phyloP scores from a whole-genome alignment of 2,329 filamentous ascomycete species.

The Raffaelea ambrosiae region DNA sequence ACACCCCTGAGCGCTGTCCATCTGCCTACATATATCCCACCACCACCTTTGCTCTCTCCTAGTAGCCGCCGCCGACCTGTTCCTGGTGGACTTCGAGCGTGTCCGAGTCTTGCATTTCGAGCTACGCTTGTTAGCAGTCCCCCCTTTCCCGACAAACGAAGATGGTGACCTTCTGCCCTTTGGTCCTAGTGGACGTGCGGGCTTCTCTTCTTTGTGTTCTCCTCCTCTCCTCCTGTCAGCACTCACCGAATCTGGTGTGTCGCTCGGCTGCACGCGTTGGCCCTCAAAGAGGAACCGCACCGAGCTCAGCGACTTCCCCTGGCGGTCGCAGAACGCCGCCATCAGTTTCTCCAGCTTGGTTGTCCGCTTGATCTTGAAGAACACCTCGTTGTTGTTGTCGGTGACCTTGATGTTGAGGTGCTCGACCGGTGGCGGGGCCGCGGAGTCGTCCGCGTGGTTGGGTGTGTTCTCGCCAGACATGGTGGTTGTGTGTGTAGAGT shows the following conservation, averaged over 20 bases:
- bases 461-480: slow-evolving; percentile 39
- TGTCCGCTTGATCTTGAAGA: slow-evolving; percentile 98
- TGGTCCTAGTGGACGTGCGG: background rate
- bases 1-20: too few species aligned
- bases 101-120: slow-evolving; percentile 95
- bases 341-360: slow-evolving; percentile 97
- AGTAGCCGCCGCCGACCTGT: slow-evolving; percentile 70
- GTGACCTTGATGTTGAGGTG: slow-evolving; percentile 99
- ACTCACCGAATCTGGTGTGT: slow-evolving; percentile 85
- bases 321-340: slow-evolving; percentile 94
- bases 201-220: background rate
- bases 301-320: slow-evolving; percentile 76
- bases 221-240: background rate
- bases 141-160: background rate
- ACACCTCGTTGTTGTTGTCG: slow-evolving; percentile 98
- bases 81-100: slow-evolving; percentile 97
- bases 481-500: slow-evolving; percentile 12
- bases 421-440: slow-evolving; percentile 42
- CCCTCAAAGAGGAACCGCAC: slow-evolving; percentile 96
- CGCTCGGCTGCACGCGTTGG: slow-evolving; percentile 78
- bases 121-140: slow-evolving; percentile 39
- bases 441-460: slow-evolving; percentile 13
- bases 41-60: too few species aligned
- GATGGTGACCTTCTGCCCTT: background rate
- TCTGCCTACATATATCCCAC: too few species aligned